Conservation (phyloP, 1,139 yeast species). For the Suhomyces ambrosiae region DNA sequence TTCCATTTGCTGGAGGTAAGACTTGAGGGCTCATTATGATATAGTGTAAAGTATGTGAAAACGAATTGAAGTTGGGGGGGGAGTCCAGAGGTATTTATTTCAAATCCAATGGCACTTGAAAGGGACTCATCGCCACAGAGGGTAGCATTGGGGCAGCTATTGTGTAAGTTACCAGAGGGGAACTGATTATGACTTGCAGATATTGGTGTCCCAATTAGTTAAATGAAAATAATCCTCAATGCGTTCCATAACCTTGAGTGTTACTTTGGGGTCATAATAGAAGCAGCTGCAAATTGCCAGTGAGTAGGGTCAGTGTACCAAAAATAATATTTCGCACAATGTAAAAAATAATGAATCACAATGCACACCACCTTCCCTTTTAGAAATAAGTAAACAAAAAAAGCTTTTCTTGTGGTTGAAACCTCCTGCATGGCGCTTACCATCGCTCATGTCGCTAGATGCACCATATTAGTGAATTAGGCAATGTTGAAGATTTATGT, state of each 20-base stretch:
- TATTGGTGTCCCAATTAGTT: constrained; percentile 11
- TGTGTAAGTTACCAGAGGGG: constrained; percentile 12
- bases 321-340: constrained; percentile 10
- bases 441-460: constrained; percentile 1
- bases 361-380: constrained; percentile 7
- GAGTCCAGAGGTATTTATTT: constrained; percentile 10
- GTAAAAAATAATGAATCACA: constrained; percentile 5
- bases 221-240: constrained; percentile 10
- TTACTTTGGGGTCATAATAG: background rate
- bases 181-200: constrained; percentile 7
- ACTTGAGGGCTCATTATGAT: constrained; percentile 20
- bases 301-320: constrained; percentile 1
- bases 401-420: constrained; percentile 1
- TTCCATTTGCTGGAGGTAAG: constrained; percentile 51
- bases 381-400: constrained; percentile 11
- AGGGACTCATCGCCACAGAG: background rate
- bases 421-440: constrained; percentile 4
- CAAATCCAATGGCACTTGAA: constrained; percentile 1
- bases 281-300: constrained; percentile 11
- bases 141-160: background rate
- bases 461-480: constrained; percentile 7
- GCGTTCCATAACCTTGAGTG: constrained; percentile 5
- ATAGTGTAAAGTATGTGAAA: background rate
- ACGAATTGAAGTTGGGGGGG: constrained; percentile 2
- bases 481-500: constrained; percentile 6